A percentile compares a stretch with the other conserved stretches of the same genome.
phyloP scores from a whole-genome alignment of 306 rosid genomes.

The Oemleria cerasiformis region DNA sequence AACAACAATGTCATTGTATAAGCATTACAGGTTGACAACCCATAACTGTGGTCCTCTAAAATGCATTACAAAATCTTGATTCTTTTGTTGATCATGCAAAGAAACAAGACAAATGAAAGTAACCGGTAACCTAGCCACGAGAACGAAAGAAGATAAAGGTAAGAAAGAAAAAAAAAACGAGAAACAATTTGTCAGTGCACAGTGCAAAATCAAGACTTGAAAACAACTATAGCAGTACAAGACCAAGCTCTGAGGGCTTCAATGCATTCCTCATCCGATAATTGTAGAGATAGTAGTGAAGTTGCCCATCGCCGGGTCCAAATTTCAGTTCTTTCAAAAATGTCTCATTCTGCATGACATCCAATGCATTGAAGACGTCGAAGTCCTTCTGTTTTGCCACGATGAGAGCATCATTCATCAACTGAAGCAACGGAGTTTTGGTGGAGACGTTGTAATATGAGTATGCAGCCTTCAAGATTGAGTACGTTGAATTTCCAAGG shows the following conservation, averaged over 20 bases:
- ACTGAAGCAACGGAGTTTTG: slow-evolving; percentile 64
- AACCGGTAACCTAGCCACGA: slow-evolving; percentile 13
- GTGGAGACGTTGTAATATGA: slow-evolving; percentile 72
- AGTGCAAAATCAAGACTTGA: slow-evolving; percentile 25
- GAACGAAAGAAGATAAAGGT: background rate
- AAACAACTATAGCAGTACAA: slow-evolving; percentile 53
- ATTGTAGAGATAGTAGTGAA: slow-evolving; percentile 61
- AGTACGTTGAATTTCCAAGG: slow-evolving; percentile 68
- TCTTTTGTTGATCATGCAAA: slow-evolving; percentile 18
- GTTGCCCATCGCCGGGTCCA: slow-evolving; percentile 70
- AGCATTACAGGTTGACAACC: background rate
- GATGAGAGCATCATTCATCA: slow-evolving; percentile 79
- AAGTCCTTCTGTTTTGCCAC: slow-evolving; percentile 68
- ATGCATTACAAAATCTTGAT: slow-evolving; percentile 21
- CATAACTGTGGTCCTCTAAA: background rate
- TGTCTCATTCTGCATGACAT: slow-evolving; percentile 70
- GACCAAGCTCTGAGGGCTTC: slow-evolving; percentile 66
- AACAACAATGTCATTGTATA: background rate
- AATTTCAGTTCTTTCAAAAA: slow-evolving; percentile 61
- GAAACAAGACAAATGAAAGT: slow-evolving; percentile 25
- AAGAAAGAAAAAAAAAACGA: background rate
- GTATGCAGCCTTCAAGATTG: slow-evolving; percentile 80
- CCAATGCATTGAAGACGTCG: slow-evolving; percentile 84
- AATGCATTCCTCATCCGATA: slow-evolving; percentile 44
- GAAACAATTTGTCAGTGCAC: background rate